These are phyloP conservation scores for Alternaria novae-zelandiae DNA, from an alignment of 2,329 filamentous ascomycete species.

Conservation along the genomic window DNA sequence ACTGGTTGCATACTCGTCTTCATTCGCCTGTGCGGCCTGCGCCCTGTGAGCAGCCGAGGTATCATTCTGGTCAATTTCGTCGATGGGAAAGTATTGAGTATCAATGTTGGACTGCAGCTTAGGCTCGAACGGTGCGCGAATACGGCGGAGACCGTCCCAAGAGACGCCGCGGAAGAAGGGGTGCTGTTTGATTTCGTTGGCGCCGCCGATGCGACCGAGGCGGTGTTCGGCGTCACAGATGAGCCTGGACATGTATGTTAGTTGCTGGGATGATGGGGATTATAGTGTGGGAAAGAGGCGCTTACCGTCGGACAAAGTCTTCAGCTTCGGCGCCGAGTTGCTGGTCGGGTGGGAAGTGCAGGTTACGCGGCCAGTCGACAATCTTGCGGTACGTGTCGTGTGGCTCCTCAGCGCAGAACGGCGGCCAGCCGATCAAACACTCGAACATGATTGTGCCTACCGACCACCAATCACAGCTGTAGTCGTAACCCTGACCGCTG, in stretches of 20 bases:
- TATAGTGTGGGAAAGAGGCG: constrained; percentile 7
- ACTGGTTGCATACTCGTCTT: constrained; percentile 87
- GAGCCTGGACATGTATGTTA: constrained; percentile 63
- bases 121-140: constrained; percentile 95
- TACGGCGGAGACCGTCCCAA: constrained; percentile 89
- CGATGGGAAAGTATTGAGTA: constrained; percentile 97
- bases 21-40: constrained; percentile 73
- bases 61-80: constrained; percentile 97
- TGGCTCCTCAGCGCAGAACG: constrained; percentile 96
- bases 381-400: constrained; percentile 99
- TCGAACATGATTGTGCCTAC: constrained; percentile 99
- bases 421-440: constrained; percentile 97
- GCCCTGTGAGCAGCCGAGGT: constrained; percentile 86
- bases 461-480: constrained; percentile 99
- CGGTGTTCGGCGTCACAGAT: constrained; percentile 94
- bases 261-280: neutral
- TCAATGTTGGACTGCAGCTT: constrained; percentile 92
- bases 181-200: constrained; percentile 91
- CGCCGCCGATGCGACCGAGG: constrained; percentile 80
- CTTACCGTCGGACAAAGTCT: constrained; percentile 87
- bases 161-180: constrained; percentile 97
- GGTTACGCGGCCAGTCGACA: constrained; percentile 93
- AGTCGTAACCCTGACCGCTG: constrained; percentile 93
- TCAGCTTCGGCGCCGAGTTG: constrained; percentile 87
- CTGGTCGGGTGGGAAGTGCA: constrained; percentile 97